Evolutionary conservation across 495 filamentous ascomycete genomes (phyloP).

Genomic region (Extremus antarcticus): DNA sequence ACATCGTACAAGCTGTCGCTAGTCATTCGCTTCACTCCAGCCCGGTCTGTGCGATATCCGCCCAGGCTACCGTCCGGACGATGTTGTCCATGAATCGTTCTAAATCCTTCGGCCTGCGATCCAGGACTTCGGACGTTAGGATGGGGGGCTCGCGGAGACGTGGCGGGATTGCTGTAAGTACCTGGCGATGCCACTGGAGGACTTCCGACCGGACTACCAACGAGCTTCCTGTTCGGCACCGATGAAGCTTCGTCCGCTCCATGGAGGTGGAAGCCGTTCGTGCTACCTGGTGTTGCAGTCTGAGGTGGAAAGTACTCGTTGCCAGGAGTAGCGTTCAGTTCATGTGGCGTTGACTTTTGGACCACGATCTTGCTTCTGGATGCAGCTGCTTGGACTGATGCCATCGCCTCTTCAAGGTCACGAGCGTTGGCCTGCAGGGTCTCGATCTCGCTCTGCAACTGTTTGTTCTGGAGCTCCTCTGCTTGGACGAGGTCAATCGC

Average conservation of each 20-base stretch:
- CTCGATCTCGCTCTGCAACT: not conserved
- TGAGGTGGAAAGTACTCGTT: too few species aligned
- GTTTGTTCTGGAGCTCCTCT: not conserved
- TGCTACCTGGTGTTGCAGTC: too few species aligned
- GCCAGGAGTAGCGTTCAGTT: too few species aligned
- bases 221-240: not conserved
- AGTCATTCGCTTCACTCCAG: not conserved
- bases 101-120: not conserved
- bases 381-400: not conserved
- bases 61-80: not conserved
- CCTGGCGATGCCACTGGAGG: not conserved
- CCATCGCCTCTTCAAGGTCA: not conserved
- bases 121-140: not conserved
- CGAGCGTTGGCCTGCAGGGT: not conserved
- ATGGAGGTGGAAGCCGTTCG: not conserved
- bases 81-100: constrained; percentile 1
- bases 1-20: not conserved
- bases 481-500: not conserved
- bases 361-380: not conserved
- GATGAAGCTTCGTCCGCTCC: not conserved
- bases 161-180: not conserved
- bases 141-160: not conserved
- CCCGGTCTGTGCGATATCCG: not conserved
- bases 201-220: not conserved
- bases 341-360: not conserved